A percentile compares a stretch with the other conserved stretches of the same genome.
These are phyloP conservation scores for Macrolepiota dolichaula DNA, from an alignment of 768 basidiomycete species.

Conservation along the genomic window DNA sequence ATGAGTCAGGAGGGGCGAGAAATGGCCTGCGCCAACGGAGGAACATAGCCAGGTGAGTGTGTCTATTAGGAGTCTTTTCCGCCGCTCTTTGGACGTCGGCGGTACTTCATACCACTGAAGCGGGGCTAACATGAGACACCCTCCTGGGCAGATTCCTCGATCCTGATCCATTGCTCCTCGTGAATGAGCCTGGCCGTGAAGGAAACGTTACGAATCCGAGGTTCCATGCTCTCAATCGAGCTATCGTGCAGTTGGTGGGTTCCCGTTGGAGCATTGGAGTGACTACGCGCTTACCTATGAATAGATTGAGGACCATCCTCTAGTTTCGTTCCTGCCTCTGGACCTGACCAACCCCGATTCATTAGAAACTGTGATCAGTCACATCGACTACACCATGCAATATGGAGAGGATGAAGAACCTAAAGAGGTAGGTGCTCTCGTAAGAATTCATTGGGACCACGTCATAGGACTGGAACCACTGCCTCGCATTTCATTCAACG, in stretches of 20 bases:
- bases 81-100: background rate
- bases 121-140: background rate
- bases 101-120: background rate
- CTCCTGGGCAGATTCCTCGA: constrained; percentile 72
- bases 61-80: background rate
- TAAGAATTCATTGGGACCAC: background rate
- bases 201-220: constrained; percentile 60
- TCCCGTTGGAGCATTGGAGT: background rate
- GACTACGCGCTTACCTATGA: background rate
- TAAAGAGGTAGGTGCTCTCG: constrained; percentile 61
- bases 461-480: constrained; percentile 1
- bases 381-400: constrained; percentile 98
- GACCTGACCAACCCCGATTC: constrained; percentile 90
- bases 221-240: constrained; percentile 92
- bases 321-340: constrained; percentile 94
- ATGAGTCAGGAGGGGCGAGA: constrained; percentile 54
- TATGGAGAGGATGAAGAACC: constrained; percentile 99
- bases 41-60: constrained; percentile 77
- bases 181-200: constrained; percentile 58
- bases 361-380: constrained; percentile 85
- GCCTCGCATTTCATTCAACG: background rate
- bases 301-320: constrained; percentile 97
- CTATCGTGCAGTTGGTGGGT: constrained; percentile 89
- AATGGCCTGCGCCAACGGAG: constrained; percentile 71
- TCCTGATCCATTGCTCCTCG: constrained; percentile 88